phyloP scores from a whole-genome alignment of 352 stramenopile genomes.

The Pythium folliculosum region DNA sequence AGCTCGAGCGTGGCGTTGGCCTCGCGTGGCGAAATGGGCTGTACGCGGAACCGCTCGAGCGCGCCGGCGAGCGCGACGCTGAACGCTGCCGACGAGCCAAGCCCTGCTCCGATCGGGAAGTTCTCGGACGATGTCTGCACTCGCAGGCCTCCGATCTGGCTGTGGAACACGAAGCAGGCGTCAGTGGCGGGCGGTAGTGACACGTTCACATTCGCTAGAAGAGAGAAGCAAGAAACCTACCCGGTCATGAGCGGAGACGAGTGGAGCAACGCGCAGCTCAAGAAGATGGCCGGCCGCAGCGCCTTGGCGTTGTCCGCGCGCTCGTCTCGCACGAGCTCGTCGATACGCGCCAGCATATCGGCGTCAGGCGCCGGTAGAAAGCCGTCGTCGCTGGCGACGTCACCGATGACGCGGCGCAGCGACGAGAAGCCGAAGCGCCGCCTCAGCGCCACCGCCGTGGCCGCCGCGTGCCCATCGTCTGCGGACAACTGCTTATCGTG shows the following conservation, averaged over 20 bases:
- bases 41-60: slow-evolving; percentile 37
- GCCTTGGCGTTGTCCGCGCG: slow-evolving; percentile 44
- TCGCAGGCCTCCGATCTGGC: slow-evolving; percentile 25
- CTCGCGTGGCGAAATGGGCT: background rate
- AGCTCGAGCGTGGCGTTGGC: slow-evolving; percentile 32
- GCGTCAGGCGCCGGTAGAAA: slow-evolving; percentile 53
- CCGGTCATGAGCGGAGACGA: slow-evolving; percentile 32
- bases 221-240: slow-evolving; percentile 20
- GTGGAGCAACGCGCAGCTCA: slow-evolving; percentile 59
- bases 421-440: slow-evolving; percentile 36
- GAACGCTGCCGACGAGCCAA: slow-evolving; percentile 92
- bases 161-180: background rate
- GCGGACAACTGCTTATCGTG: slow-evolving; percentile 31
- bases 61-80: slow-evolving; percentile 82
- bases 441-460: slow-evolving; percentile 23
- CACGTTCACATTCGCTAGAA: background rate
- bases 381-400: slow-evolving; percentile 38
- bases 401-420: slow-evolving; percentile 40
- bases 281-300: slow-evolving; percentile 56
- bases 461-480: background rate
- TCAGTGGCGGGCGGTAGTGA: no score
- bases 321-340: slow-evolving; percentile 47
- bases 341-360: slow-evolving; percentile 49
- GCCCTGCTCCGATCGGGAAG: slow-evolving; percentile 84
- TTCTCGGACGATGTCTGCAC: slow-evolving; percentile 53